Evolutionary conservation across 2,329 filamentous ascomycete genomes (phyloP).

Genomic region (Sporothrix protearum): DNA sequence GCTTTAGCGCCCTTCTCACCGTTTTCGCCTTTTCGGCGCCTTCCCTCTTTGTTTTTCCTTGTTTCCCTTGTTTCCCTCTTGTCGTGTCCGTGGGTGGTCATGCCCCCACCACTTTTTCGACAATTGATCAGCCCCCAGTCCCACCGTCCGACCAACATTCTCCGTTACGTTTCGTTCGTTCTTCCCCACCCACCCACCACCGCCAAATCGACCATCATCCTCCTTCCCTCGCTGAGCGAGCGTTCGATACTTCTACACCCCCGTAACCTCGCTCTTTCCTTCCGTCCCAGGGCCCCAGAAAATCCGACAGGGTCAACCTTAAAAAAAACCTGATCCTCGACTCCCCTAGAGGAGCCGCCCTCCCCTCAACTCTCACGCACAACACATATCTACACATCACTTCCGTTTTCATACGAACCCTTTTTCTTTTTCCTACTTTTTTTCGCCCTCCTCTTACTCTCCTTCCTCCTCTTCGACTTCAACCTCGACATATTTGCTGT

Average conservation of each 20-base stretch:
- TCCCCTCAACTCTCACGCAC: not conserved
- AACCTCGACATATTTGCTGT: not conserved
- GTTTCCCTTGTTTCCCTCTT: not conserved
- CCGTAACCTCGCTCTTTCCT: slow-evolving; percentile 9
- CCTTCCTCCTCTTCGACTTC: not conserved
- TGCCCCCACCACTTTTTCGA: slow-evolving; percentile 6
- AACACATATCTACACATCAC: slow-evolving; percentile 22
- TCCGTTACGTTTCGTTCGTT: not conserved
- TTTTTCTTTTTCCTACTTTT: not conserved
- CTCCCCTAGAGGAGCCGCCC: not conserved
- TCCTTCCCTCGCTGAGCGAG: not conserved
- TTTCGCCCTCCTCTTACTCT: slow-evolving; percentile 7
- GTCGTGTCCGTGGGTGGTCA: slow-evolving; percentile 2
- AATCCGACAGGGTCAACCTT: slow-evolving; percentile 17
- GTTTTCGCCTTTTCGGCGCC: slow-evolving; percentile 1
- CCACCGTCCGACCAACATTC: slow-evolving; percentile 10
- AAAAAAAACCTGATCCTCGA: slow-evolving; percentile 23
- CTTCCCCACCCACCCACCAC: not conserved
- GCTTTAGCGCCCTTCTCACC: not conserved
- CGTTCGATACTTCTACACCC: not conserved
- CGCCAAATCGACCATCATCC: not conserved
- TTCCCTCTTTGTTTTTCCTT: not conserved
- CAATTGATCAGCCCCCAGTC: slow-evolving; percentile 14
- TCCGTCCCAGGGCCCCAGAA: slow-evolving; percentile 14
- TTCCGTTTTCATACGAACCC: slow-evolving; percentile 20